Evolutionary conservation across 2,329 filamentous ascomycete genomes (phyloP), one percentile per base, ranked within the genome.

Genomic region (Aspergillus novofumigatus): DNA sequence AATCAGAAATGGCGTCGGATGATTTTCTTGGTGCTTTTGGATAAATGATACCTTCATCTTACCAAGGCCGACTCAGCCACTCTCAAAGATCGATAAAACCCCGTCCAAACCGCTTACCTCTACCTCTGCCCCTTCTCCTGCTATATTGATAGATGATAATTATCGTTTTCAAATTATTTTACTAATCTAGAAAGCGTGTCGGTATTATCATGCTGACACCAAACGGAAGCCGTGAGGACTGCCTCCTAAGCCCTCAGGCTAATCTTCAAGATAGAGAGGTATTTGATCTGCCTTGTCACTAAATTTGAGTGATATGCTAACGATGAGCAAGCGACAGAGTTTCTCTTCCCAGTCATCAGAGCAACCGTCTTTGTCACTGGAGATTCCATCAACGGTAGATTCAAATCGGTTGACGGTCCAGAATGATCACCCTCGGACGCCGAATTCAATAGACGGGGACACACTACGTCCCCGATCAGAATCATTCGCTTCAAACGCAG

Each of bases 381-480:
- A 69, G 35, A 69, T 65, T 59, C 60, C 52, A 62, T 62, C 17
- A 45, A 17, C 14, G 17, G 55, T 57, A 32, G 64, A 69, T 48
- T 55, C 67, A 56, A 58, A 59, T 5, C 62, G 57, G 10, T 54
- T 72, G 45, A 67, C 57, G 47, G 68, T 71, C 3, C 65, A 70
- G 4, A 54, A 58, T 59, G 56, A 59, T 35, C 70, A 65, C 17
- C 70, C 74, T 44, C 69, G 66, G 35, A 66, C 66, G 21, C 70
- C 71, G 5, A 66, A 65, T 20, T 75, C 70, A 17, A 69, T 76
- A 25, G 76, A 77, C 53, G 77, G 76, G 28, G 75, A 76, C 45
- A 78, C 76, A n/a, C 66, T 78, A 48, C 74, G 75, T 41, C 71
- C 76, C 4, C 70, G 76, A 41, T 73, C 77, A 35, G 70, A 70